Conservation (phyloP, 306 rosid species). For the Senna tora region DNA sequence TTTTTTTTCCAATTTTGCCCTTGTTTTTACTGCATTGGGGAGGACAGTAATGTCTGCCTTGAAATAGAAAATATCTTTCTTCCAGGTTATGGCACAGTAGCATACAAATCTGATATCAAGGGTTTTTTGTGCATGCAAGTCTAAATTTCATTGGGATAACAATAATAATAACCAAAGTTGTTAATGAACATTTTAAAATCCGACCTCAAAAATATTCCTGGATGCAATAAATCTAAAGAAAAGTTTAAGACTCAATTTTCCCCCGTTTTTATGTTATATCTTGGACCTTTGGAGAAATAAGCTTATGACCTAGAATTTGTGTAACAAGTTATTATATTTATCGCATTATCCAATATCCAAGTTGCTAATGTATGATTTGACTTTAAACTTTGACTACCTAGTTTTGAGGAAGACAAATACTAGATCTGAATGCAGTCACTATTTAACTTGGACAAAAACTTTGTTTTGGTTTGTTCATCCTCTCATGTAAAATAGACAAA, state of each 20-base stretch:
- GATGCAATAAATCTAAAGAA: not conserved
- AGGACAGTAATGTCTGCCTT: not conserved
- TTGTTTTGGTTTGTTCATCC: not conserved
- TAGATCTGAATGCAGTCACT: not conserved
- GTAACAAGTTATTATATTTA: not conserved
- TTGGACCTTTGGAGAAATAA: slow-evolving; percentile 1
- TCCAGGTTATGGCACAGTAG: not conserved
- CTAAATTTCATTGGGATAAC: not conserved
- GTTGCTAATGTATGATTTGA: not conserved
- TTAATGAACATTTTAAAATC: not conserved
- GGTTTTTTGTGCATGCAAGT: not conserved
- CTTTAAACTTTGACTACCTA: not conserved
- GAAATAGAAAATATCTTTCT: not conserved
- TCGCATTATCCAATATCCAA: not conserved
- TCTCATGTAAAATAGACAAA: no score
- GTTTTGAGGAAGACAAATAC: not conserved
- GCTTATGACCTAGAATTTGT: not conserved
- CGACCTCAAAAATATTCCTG: not conserved
- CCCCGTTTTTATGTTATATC: not conserved
- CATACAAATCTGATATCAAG: not conserved
- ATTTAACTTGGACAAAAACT: not conserved
- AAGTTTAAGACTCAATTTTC: not conserved
- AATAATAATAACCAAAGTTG: not conserved
- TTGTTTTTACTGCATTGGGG: not conserved
- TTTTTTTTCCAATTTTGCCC: not conserved